Base-by-base conservation (phyloP, 2,329 filamentous ascomycete species). In the Monosporascus sp. region DNA sequence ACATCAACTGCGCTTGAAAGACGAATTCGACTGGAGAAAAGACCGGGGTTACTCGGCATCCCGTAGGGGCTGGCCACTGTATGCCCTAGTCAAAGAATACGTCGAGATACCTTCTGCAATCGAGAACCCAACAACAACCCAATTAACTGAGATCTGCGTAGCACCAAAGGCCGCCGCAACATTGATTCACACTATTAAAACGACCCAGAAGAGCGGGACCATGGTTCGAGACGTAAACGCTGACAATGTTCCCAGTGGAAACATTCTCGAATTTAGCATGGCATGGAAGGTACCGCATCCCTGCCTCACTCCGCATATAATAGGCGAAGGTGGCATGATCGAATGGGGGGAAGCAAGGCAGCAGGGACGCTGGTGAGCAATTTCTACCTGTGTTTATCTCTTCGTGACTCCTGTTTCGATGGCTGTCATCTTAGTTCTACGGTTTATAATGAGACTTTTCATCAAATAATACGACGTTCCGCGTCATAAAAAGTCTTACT, bases 201-300 rank as follows among this genome's bases (percentile, higher is more conserved):
- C 14, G 9, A 39, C 52, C 1, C 49, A 52, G 25, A 27, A 47
- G 1, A 5, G 35, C 2, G 49, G 49, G 1, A 52, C 50, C 14
- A 5, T 52, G 7, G 24, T 49, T 49, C 37, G 47, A 20, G 52
- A 52, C 24, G 38, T 52, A 4, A 49, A 50, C 50, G 24, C 20
- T 2, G 14, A 18, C 0, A 56, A 54, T 15, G 24, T 56, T 20
- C 9, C 22, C 2, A 11, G 38, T 5, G 54, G 52, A 4, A 45
- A 44, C 3, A 48, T 56, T 2, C 1, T 52, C 5, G 54, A 54
- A 22, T 56, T 56, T 41, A 56, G 54, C n/a, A 27, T 31, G 15
- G 44, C 54, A 4, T 54, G 41, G 17, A 56, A 49, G 1, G 31
- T 47, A 7, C 54, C 54, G 5, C 54, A 54, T 18, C 54, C 54